A percentile compares a stretch with the other conserved stretches of the same genome.
Evolutionary conservation across 805 yeast genomes (phyloP).

Genomic region (Saccharomycopsis sp.): DNA sequence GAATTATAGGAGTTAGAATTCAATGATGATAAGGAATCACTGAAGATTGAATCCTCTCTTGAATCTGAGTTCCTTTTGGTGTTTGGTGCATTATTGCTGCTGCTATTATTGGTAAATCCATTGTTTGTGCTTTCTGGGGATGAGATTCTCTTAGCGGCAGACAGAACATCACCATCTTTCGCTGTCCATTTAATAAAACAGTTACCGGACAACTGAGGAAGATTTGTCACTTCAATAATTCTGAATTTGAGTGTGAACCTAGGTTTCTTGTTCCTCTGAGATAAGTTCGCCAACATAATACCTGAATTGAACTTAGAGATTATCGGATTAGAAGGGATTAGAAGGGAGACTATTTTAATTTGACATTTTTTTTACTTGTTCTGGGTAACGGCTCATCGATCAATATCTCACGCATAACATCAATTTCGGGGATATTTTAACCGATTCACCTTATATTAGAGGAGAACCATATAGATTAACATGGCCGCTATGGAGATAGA

Average conservation of each 20-base stretch:
- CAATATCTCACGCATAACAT: no score
- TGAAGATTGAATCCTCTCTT: neutral
- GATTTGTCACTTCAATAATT: constrained; percentile 56
- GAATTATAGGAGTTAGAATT: constrained; percentile 1
- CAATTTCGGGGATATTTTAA: no score
- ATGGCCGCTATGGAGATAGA: constrained; percentile 7
- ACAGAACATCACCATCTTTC: constrained; percentile 34
- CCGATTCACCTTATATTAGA: no score
- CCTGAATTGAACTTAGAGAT: no score
- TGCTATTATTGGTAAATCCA: constrained; percentile 25
- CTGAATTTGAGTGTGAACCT: constrained; percentile 14
- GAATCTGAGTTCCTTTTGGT: neutral
- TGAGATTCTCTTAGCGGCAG: constrained; percentile 27
- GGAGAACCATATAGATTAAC: no score
- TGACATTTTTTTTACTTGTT: no score
- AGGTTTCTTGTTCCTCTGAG: constrained; percentile 10
- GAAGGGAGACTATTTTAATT: no score
- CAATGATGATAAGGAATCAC: neutral
- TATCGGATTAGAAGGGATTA: no score
- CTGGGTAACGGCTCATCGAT: no score
- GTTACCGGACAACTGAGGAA: constrained; percentile 71
- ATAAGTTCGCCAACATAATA: constrained; percentile 12
- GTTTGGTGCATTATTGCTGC: neutral
- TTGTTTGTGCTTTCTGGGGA: constrained; percentile 34
- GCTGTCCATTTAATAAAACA: constrained; percentile 61